Evolutionary conservation across 768 basidiomycete genomes (phyloP).

Genomic region (Rhodotorula paludigena): DNA sequence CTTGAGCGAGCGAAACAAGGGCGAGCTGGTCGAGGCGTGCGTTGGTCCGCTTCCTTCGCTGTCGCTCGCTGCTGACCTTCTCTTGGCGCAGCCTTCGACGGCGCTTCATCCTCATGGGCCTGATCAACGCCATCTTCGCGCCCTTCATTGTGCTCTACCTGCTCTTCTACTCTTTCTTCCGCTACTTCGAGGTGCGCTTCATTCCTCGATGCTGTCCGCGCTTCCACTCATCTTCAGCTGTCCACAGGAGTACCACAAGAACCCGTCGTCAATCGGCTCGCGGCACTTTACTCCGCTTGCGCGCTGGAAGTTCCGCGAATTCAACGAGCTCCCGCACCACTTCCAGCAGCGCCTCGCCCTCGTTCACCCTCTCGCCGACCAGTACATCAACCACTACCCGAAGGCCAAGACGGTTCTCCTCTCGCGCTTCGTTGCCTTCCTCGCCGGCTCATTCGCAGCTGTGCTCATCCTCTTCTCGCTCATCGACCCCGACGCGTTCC

Average conservation of each 20-base stretch:
- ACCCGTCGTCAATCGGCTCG: slow-evolving; percentile 88
- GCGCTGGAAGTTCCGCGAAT: slow-evolving; percentile 98
- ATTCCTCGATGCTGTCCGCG: neutral
- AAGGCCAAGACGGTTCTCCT: slow-evolving; percentile 85
- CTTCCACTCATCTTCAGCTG: neutral
- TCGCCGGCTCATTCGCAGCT: slow-evolving; percentile 93
- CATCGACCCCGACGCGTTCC: slow-evolving; percentile 84
- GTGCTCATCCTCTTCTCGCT: slow-evolving; percentile 88
- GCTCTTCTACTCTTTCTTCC: slow-evolving; percentile 98
- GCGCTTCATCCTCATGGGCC: slow-evolving; percentile 93
- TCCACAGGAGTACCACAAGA: slow-evolving; percentile 91
- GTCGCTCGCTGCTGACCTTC: neutral
- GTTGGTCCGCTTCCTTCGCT: slow-evolving; percentile 40
- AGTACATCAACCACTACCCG: slow-evolving; percentile 97
- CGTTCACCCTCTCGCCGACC: slow-evolving; percentile 81
- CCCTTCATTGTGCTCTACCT: slow-evolving; percentile 96
- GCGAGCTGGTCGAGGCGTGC: slow-evolving; percentile 75
- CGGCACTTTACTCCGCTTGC: slow-evolving; percentile 90
- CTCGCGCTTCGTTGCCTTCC: slow-evolving; percentile 91
- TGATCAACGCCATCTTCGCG: slow-evolving; percentile 88
- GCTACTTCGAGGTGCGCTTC: slow-evolving; percentile 85
- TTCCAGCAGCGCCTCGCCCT: slow-evolving; percentile 80
- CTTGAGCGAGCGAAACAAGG: slow-evolving; percentile 73
- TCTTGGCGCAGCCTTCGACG: slow-evolving; percentile 59
- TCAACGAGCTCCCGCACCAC: slow-evolving; percentile 93